Evolutionary conservation across 2,329 filamentous ascomycete species (phyloP).

Genomic region (Paracorniculantispora psalliotae): DNA sequence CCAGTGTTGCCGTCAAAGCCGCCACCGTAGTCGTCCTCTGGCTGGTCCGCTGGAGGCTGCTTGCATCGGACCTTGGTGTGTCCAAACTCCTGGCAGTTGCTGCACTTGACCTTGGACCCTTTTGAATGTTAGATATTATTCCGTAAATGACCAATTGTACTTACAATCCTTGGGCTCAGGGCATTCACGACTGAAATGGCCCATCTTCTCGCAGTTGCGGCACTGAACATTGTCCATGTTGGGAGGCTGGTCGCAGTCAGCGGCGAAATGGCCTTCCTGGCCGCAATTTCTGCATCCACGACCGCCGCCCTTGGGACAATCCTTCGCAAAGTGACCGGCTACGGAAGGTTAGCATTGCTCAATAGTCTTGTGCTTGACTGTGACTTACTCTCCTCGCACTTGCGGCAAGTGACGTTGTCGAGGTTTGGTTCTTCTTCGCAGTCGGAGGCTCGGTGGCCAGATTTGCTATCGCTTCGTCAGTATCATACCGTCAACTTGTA

Average conservation of each 20-base stretch:
- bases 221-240: conserved; percentile 49
- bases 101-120: conserved; percentile 36
- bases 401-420: conserved; percentile 59
- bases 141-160: too few species aligned
- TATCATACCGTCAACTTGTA: neutral
- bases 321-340: conserved; percentile 58
- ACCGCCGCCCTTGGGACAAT: conserved; percentile 59
- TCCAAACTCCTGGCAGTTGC: conserved; percentile 34
- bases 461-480: conserved; percentile 31
- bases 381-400: conserved; percentile 55
- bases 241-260: conserved; percentile 45
- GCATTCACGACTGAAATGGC: conserved; percentile 60
- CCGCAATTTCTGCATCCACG: conserved; percentile 59
- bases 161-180: conserved; percentile 45
- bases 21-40: neutral
- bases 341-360: conserved; percentile 6
- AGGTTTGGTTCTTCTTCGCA: conserved; percentile 58
- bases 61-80: conserved; percentile 37
- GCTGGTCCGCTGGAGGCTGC: conserved; percentile 21
- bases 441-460: conserved; percentile 45
- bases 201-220: conserved; percentile 54
- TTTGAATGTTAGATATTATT: conserved; percentile 22
- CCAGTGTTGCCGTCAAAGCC: conserved; percentile 5
- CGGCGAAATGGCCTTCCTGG: conserved; percentile 52
- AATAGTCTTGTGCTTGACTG: neutral